These are phyloP conservation scores for Penicillium soppii DNA, from an alignment of 495 filamentous ascomycete genomes.

Conservation along the genomic window DNA sequence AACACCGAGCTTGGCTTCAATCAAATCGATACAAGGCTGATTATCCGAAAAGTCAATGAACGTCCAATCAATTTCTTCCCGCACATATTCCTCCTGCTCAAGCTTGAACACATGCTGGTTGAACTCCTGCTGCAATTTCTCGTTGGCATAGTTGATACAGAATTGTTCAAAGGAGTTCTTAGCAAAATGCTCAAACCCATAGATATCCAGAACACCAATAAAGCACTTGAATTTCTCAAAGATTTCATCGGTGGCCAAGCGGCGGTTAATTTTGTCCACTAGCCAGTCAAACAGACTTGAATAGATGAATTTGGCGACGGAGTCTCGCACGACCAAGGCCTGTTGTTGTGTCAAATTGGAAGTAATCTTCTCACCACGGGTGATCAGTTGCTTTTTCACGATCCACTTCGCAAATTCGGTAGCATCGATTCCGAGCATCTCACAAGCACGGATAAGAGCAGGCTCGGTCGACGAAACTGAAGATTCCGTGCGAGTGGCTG, in stretches of 20 bases:
- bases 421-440: constrained; percentile 83
- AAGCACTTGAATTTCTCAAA: constrained; percentile 81
- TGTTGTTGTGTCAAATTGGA: constrained; percentile 94
- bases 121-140: constrained; percentile 99
- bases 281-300: constrained; percentile 99
- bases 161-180: constrained; percentile 99
- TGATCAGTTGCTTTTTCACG: constrained; percentile 97
- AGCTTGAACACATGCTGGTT: constrained; percentile 99
- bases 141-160: constrained; percentile 99
- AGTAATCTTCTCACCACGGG: constrained; percentile 94
- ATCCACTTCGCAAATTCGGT: constrained; percentile 97
- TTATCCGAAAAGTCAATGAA: constrained; percentile 99
- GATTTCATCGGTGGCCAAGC: constrained; percentile 87
- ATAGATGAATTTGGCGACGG: constrained; percentile 98
- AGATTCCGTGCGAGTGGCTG: constrained; percentile 83
- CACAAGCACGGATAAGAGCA: constrained; percentile 75
- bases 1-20: constrained; percentile 94
- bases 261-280: constrained; percentile 89
- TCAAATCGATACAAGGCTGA: constrained; percentile 98
- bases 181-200: constrained; percentile 99
- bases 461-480: constrained; percentile 78
- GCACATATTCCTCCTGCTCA: constrained; percentile 97
- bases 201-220: constrained; percentile 99
- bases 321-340: constrained; percentile 92
- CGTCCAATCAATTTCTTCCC: constrained; percentile 97